These are phyloP conservation scores for Spirogloea muscicola DNA, from an alignment of 139 green algal genomes.

Conservation along the genomic window DNA sequence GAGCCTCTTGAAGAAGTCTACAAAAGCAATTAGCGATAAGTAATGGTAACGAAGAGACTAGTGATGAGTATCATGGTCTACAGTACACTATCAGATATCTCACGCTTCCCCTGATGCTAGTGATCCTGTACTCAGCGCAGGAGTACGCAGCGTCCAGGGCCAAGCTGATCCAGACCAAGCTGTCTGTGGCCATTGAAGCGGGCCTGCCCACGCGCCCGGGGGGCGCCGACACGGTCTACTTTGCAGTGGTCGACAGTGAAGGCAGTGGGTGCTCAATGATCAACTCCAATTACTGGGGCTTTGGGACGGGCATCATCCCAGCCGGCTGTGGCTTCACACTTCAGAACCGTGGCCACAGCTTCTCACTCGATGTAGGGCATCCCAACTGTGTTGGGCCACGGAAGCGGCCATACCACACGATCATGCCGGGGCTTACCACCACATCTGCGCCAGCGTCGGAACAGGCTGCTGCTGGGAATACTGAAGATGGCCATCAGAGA, in stretches of 20 bases:
- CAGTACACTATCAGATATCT: no score
- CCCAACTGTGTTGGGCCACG: not conserved
- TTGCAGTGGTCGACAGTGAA: slow-evolving; percentile 58
- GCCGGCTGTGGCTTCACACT: slow-evolving; percentile 61
- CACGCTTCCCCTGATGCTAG: no score
- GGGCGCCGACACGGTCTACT: slow-evolving; percentile 60
- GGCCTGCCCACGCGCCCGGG: no score
- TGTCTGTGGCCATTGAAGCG: no score
- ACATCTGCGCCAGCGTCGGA: not conserved
- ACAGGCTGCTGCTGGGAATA: not conserved
- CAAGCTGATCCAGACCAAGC: no score
- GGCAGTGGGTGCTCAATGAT: slow-evolving; percentile 66
- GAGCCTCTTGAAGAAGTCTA: no score
- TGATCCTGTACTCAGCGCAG: no score
- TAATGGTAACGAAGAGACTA: no score
- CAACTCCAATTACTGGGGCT: slow-evolving; percentile 63
- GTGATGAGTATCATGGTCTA: no score
- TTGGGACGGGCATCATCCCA: slow-evolving; percentile 60
- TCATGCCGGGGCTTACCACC: slow-evolving; percentile 13
- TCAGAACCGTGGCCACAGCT: slow-evolving; percentile 19
- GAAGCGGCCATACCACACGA: slow-evolving; percentile 13
- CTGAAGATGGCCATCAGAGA: no score
- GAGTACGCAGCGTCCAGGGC: no score
- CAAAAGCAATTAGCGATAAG: no score
- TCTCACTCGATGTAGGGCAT: not conserved